Base-by-base conservation (phyloP, 441 rosid species). In the Mallotus japonicus region DNA sequence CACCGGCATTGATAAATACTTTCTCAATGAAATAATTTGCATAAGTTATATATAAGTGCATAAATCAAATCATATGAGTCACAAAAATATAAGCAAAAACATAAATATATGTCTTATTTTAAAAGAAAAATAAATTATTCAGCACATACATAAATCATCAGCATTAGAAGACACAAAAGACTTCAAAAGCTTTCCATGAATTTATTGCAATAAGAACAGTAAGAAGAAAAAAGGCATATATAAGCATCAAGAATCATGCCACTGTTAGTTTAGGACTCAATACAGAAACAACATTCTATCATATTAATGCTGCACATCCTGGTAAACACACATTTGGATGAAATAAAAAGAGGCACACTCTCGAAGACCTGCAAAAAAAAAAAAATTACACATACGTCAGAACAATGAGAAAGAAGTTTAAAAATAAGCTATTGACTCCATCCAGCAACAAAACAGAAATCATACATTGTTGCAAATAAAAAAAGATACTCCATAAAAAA, bases 321-420 rank as follows among this genome's bases (percentile, higher is more conserved):
- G 69, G 73, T 17, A 67, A 70, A 63, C 81, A 69, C 74, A 92
- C 99, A 97, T 91, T 90, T 93, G 65, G 99, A 95, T 60, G 98
- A 92, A 80, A 95, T 77, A 77, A 87, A 95, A 51, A 95, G 85
- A 6, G 99, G 90, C 59, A 98, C 99, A 53, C 96, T 95, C 91
- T 90, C 93, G 81, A 92, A 86, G 70, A 95, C 85, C 99, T 95
- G 91, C 83, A 79, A 80, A 67, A 67, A 24, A 66, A n/a, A n/a
- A n/a, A n/a, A n/a, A n/a, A n/a, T n/a, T n/a, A n/a, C n/a, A 57
- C 19, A 55, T 69, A 58, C 34, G 57, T 73, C 40, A 74, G 61
- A 1, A 65, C 56, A 24, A 14, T 17, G 24, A 2, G 6, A n/a
- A 22, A 6, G 32, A 4, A 54, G 28, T n/a, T 58, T 62, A 32